Percentiles rank a stretch among this genome's conserved stretches.
These are phyloP conservation scores for Sedum album DNA, from an alignment of 164 flowering plant genomes.

Conservation along the genomic window DNA sequence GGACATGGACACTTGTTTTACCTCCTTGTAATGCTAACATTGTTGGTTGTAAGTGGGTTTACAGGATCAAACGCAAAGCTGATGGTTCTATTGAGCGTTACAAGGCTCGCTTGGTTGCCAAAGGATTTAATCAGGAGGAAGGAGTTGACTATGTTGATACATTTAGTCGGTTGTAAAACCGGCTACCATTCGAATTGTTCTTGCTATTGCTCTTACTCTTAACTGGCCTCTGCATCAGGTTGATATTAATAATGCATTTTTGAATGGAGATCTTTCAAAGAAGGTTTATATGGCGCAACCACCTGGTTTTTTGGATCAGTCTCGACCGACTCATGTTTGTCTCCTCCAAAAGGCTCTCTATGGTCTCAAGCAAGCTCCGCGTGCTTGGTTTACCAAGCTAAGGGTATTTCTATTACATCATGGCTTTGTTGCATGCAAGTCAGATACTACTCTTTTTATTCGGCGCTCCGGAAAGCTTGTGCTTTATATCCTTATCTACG, in stretches of 20 bases:
- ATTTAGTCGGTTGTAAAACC: background rate
- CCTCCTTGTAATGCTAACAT: too few relatives aligned
- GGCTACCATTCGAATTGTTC: background rate
- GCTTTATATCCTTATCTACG: background rate
- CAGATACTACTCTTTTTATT: background rate
- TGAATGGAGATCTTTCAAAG: background rate
- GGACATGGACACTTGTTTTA: background rate
- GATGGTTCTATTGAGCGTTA: background rate
- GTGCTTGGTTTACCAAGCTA: background rate
- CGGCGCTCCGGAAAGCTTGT: background rate
- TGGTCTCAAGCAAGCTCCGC: constrained; percentile 1
- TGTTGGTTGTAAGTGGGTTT: background rate
- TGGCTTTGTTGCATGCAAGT: background rate
- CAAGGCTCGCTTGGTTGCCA: background rate
- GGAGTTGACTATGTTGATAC: constrained; percentile 1
- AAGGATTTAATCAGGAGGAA: constrained; percentile 1
- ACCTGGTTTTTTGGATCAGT: background rate
- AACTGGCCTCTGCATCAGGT: background rate
- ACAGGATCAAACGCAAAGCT: background rate
- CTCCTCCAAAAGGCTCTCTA: background rate
- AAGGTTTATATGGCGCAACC: background rate
- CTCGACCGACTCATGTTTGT: background rate
- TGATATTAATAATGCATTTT: constrained; percentile 3
- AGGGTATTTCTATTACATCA: background rate
- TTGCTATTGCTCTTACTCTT: background rate